Percentiles rank a stretch among this genome's conserved stretches.
phyloP scores from a whole-genome alignment of 129 eudicot species.

The Flaveria brownii region DNA sequence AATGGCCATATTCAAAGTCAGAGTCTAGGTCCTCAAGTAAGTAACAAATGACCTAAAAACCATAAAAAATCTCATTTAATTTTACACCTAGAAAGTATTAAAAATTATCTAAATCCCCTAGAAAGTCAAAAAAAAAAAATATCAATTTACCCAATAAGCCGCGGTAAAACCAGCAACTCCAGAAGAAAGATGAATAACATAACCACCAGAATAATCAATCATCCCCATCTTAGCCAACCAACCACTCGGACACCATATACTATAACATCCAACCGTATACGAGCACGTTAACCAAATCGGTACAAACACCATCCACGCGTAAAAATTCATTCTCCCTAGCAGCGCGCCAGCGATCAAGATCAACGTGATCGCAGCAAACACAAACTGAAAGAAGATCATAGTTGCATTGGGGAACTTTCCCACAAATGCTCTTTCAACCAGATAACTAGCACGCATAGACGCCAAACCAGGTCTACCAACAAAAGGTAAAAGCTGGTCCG shows the following conservation, averaged over 20 bases:
- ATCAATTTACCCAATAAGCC: constrained; percentile 63
- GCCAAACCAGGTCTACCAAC: constrained; percentile 45
- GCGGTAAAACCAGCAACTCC: constrained; percentile 84
- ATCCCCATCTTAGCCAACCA: constrained; percentile 62
- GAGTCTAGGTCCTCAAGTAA: too few species aligned
- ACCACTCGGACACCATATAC: constrained; percentile 66
- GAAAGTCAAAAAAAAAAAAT: neutral
- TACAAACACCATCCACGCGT: constrained; percentile 83
- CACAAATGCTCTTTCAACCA: constrained; percentile 43
- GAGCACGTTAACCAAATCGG: constrained; percentile 75
- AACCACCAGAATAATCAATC: constrained; percentile 82
- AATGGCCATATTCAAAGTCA: too few species aligned
- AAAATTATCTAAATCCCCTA: too few species aligned
- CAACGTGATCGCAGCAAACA: constrained; percentile 78
- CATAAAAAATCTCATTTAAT: too few species aligned
- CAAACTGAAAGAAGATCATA: constrained; percentile 81
- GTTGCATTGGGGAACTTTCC: constrained; percentile 72
- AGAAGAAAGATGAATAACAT: constrained; percentile 75
- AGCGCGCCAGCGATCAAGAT: constrained; percentile 75
- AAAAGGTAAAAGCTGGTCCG: constrained; percentile 40
- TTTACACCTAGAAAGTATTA: too few species aligned
- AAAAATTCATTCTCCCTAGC: constrained; percentile 73
- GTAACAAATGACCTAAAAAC: too few species aligned
- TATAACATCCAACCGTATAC: constrained; percentile 62
- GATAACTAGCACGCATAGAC: constrained; percentile 41